Evolutionary conservation across 176 grass and related monocot genomes (phyloP).

Genomic region (Carex pumila): DNA sequence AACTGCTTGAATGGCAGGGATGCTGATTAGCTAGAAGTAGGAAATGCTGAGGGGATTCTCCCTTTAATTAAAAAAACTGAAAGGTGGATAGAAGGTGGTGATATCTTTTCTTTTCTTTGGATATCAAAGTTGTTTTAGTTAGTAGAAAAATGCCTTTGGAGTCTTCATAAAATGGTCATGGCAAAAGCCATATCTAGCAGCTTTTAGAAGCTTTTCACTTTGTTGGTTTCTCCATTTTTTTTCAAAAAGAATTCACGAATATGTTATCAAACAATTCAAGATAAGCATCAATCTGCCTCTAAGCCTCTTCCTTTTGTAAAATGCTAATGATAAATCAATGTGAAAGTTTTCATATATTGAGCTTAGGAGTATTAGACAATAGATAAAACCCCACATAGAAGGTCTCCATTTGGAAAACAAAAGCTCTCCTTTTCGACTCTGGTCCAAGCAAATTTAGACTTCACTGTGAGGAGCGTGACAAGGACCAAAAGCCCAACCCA

Average conservation of each 20-base stretch:
- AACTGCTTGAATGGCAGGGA: slow-evolving; percentile 4
- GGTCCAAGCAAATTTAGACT: neutral
- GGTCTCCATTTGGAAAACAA: neutral
- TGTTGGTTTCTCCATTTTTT: neutral
- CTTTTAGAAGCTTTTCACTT: slow-evolving; percentile 5
- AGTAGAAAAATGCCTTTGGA: neutral
- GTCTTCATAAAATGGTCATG: neutral
- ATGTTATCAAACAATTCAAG: neutral
- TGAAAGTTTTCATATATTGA: neutral
- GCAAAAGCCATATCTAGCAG: slow-evolving; percentile 5
- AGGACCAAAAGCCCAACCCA: neutral
- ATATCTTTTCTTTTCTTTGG: slow-evolving; percentile 6
- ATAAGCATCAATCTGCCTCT: neutral
- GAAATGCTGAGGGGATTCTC: neutral
- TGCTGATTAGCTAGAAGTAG: slow-evolving; percentile 4
- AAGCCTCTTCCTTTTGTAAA: neutral
- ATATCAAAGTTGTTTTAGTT: neutral
- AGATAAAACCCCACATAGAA: neutral
- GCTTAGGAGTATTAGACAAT: neutral
- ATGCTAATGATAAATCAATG: neutral
- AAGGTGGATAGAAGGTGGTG: slow-evolving; percentile 9
- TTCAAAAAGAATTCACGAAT: neutral
- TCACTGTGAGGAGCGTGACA: neutral
- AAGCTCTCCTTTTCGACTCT: neutral
- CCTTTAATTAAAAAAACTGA: slow-evolving; percentile 5